Evolutionary conservation across 768 basidiomycete species (phyloP).

Genomic region (Daedaleopsis nitida): DNA sequence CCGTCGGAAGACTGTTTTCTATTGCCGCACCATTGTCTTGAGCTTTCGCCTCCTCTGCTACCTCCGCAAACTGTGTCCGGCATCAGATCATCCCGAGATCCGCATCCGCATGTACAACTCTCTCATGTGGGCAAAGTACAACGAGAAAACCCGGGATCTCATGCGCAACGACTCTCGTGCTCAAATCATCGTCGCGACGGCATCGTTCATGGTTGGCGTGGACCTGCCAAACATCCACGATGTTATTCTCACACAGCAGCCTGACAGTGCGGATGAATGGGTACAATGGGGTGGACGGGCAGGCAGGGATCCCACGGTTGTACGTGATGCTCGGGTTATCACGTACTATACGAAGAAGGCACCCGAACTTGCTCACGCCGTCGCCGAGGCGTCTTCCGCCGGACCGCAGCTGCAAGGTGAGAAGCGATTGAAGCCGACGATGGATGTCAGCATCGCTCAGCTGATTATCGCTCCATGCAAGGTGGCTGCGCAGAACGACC

Average conservation of each 20-base stretch:
- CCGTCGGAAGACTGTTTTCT: too few species aligned
- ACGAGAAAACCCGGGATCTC: background rate
- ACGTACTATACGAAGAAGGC: background rate
- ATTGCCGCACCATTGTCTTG: too few species aligned
- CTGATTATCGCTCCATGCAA: too few species aligned
- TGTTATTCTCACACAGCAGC: background rate
- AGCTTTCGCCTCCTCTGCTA: too few species aligned
- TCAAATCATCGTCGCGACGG: background rate
- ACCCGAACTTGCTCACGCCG: background rate
- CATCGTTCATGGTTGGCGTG: background rate
- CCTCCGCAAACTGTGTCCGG: too few species aligned
- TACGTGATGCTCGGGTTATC: background rate
- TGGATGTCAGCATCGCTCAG: too few species aligned
- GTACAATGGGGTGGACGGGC: background rate
- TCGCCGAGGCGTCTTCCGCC: background rate
- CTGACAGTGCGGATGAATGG: background rate
- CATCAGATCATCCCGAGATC: too few species aligned
- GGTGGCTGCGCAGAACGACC: too few species aligned
- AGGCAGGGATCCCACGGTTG: background rate
- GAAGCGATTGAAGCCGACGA: too few species aligned
- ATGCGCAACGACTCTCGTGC: background rate
- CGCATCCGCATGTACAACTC: background rate
- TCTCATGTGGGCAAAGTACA: background rate
- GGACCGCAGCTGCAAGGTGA: too few species aligned
- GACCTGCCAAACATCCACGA: background rate